Percentiles rank a stretch among this genome's conserved stretches.
phyloP scores from a whole-genome alignment of 1,284 basidiomycete genomes.

The Abortiporus biennis region DNA sequence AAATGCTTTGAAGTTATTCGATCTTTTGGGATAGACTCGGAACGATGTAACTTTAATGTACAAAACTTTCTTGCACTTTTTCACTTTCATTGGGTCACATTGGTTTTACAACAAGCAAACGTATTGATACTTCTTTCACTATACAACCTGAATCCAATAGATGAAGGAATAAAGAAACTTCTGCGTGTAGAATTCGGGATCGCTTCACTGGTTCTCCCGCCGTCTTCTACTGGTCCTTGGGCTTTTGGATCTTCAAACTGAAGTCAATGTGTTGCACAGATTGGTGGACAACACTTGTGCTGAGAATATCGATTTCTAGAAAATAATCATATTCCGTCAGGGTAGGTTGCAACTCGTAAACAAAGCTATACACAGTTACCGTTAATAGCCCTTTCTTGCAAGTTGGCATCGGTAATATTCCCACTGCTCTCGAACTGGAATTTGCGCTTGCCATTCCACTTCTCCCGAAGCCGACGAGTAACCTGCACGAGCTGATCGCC shows the following conservation, averaged over 20 bases:
- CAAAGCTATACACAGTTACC: slow-evolving; percentile 41
- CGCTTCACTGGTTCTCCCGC: background rate
- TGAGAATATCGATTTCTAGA: slow-evolving; percentile 90
- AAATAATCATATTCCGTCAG: background rate
- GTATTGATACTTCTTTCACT: background rate
- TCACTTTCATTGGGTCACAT: slow-evolving; percentile 4
- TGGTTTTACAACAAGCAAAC: slow-evolving; percentile 1
- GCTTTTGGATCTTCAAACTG: slow-evolving; percentile 85
- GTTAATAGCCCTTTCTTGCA: slow-evolving; percentile 69
- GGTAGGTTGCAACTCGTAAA: background rate
- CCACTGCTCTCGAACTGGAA: slow-evolving; percentile 91
- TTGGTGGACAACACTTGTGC: slow-evolving; percentile 90
- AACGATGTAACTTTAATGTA: background rate
- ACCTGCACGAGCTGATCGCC: slow-evolving; percentile 66
- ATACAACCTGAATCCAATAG: background rate
- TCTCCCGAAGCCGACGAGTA: slow-evolving; percentile 67
- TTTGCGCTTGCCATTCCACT: slow-evolving; percentile 73
- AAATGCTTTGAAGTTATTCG: slow-evolving; percentile 70
- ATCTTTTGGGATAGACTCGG: no score
- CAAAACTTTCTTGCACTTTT: background rate
- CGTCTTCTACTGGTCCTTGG: no score
- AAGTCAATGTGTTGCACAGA: slow-evolving; percentile 91
- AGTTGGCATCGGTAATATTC: slow-evolving; percentile 83
- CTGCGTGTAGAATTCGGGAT: background rate
- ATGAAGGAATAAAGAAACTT: background rate